phyloP scores from a whole-genome alignment of 2,329 filamentous ascomycete genomes.

The Clarireedia hainanense region DNA sequence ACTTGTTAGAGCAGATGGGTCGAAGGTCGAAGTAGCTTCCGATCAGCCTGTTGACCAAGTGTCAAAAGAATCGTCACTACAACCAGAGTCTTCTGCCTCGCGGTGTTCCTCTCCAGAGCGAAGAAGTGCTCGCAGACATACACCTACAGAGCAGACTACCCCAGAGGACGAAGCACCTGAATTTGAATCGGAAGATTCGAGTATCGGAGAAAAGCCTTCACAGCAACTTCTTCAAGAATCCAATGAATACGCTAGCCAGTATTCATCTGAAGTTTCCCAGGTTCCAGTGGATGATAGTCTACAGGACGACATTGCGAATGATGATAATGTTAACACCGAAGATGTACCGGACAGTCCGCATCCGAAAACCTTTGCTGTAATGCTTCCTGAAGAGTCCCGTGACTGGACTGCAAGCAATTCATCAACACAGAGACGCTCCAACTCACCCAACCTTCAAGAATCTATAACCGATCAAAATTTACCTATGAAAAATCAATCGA shows the following conservation, averaged over 20 bases:
- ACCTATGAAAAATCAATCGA: not conserved
- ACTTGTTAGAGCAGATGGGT: conserved; percentile 25
- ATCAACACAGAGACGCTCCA: not conserved
- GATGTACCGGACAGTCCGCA: no score
- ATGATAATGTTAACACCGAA: no score
- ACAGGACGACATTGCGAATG: not conserved
- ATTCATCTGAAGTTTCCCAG: conserved; percentile 4
- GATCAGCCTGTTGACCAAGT: not conserved
- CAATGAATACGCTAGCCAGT: conserved; percentile 6
- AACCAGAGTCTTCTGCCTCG: not conserved
- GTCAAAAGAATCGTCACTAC: not conserved
- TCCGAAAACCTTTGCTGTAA: no score
- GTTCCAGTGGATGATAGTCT: not conserved
- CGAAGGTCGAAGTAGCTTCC: conserved; percentile 16
- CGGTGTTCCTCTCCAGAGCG: not conserved
- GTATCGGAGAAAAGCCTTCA: conserved; percentile 3
- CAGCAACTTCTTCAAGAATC: conserved; percentile 7
- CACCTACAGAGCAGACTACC: not conserved
- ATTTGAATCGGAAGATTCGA: not conserved
- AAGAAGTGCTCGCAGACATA: conserved; percentile 8
- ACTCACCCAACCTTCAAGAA: no score
- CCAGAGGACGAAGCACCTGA: not conserved
- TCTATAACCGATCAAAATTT: no score
- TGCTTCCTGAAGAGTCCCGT: no score
- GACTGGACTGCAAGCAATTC: not conserved